phyloP scores from a whole-genome alignment of 140 eudicot genomes.

The Eryngium alpinum region DNA sequence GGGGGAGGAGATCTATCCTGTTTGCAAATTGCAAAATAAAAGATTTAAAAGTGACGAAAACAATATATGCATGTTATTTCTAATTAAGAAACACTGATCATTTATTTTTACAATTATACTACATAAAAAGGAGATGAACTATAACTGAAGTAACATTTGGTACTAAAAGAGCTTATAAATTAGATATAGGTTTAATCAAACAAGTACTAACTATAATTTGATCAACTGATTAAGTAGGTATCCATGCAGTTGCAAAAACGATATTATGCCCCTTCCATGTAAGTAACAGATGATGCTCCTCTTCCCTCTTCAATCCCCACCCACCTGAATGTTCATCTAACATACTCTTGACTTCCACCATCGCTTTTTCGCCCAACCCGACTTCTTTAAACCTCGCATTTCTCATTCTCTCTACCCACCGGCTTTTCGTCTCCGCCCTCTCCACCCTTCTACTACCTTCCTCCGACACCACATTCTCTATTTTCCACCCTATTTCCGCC shows the following conservation, averaged over 20 bases:
- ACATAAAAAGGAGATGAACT: too few species aligned
- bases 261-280: slow-evolving; percentile 99
- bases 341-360: slow-evolving; percentile 73
- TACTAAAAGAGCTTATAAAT: too few species aligned
- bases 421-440: slow-evolving; percentile 62
- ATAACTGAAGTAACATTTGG: too few species aligned
- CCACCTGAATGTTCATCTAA: slow-evolving; percentile 94
- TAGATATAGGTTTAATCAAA: too few species aligned
- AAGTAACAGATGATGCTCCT: slow-evolving; percentile 68
- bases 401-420: slow-evolving; percentile 84
- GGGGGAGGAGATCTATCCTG: too few species aligned
- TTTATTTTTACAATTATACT: too few species aligned
- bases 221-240: slow-evolving; percentile 34
- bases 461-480: slow-evolving; percentile 76
- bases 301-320: slow-evolving; percentile 97
- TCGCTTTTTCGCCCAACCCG: slow-evolving; percentile 58
- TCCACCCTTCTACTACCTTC: slow-evolving; percentile 73
- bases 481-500: slow-evolving; percentile 79
- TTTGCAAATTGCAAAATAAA: too few species aligned
- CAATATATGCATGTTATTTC: too few species aligned
- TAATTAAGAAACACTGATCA: too few species aligned
- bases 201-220: too few species aligned
- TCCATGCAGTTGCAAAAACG: slow-evolving; percentile 89
- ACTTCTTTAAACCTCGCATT: slow-evolving; percentile 48
- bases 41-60: too few species aligned